A percentile compares a stretch with the other conserved stretches of the same genome.
Evolutionary conservation across 441 rosid species (phyloP).

Genomic region (Adansonia madagascariensis): DNA sequence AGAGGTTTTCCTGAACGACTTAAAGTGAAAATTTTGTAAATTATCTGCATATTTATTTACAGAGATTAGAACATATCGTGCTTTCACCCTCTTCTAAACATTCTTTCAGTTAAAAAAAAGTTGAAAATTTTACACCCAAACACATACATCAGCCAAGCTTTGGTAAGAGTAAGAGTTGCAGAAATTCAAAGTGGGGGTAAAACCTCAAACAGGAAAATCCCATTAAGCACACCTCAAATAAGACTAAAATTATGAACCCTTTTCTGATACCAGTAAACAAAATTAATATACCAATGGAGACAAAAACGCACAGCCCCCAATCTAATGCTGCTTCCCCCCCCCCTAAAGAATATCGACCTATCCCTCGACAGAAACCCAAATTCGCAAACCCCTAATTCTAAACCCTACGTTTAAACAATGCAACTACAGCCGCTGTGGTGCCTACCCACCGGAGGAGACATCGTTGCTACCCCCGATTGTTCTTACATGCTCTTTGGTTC

Average conservation of each 20-base stretch:
- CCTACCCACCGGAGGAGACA: conserved; percentile 17
- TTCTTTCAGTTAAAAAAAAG: not conserved
- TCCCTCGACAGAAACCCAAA: conserved; percentile 43
- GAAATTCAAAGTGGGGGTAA: conserved; percentile 19
- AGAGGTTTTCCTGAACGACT: not conserved
- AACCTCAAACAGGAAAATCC: conserved; percentile 21
- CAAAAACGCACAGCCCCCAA: conserved; percentile 36
- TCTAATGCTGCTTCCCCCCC: conserved; percentile 42
- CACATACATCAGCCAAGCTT: conserved; percentile 37
- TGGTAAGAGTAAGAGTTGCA: conserved; percentile 24
- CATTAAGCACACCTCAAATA: conserved; percentile 37
- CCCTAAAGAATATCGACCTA: conserved; percentile 63
- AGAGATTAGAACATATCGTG: not conserved
- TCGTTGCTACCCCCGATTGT: conserved; percentile 32
- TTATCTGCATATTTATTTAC: not conserved
- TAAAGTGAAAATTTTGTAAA: not conserved
- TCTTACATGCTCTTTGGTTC: conserved; percentile 22
- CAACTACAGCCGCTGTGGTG: conserved; percentile 31
- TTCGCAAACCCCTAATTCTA: conserved; percentile 23
- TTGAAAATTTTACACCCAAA: not conserved
- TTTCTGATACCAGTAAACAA: conserved; percentile 50
- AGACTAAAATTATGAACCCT: conserved; percentile 33
- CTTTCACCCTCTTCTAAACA: not conserved
- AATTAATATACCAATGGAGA: conserved; percentile 62
- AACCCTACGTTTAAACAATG: conserved; percentile 40